These are phyloP conservation scores for Russula emetica DNA, from an alignment of 768 basidiomycete species.

Conservation along the genomic window DNA sequence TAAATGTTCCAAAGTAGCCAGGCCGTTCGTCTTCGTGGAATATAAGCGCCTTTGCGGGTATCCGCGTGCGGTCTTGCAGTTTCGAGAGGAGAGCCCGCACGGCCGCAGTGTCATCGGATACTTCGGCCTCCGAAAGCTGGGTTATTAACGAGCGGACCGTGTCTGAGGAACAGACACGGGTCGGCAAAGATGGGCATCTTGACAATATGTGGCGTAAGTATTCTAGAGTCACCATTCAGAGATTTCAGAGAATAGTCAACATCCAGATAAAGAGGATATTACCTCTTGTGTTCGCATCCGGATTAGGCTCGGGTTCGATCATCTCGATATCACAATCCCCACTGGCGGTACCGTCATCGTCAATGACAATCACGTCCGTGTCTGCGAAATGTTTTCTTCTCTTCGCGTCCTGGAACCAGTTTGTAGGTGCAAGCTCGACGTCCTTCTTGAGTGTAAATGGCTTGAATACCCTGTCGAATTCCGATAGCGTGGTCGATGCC, in stretches of 20 bases:
- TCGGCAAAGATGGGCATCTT: conserved; percentile 35
- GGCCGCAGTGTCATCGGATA: conserved; percentile 62
- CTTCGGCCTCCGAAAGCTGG: conserved; percentile 71
- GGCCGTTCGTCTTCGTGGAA: conserved; percentile 84
- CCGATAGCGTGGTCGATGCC: conserved; percentile 42
- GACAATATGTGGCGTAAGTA: conserved; percentile 5
- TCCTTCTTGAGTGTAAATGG: conserved; percentile 79
- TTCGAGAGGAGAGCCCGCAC: conserved; percentile 61
- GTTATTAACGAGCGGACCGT: conserved; percentile 51
- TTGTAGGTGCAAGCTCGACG: conserved; percentile 63
- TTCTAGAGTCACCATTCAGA: conserved; percentile 5
- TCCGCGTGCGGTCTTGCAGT: conserved; percentile 54
- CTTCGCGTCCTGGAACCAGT: conserved; percentile 52
- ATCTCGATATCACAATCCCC: conserved; percentile 31
- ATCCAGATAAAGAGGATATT: conserved; percentile 28
- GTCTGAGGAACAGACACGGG: conserved; percentile 31
- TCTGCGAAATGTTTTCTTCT: conserved; percentile 27
- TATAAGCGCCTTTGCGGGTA: conserved; percentile 78
- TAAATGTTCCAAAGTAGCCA: conserved; percentile 94
- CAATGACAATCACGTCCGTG: conserved; percentile 56
- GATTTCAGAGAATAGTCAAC: neutral
- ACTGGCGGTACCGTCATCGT: conserved; percentile 41
- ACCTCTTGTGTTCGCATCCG: conserved; percentile 40
- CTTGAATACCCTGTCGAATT: conserved; percentile 73
- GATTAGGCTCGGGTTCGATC: conserved; percentile 24